Evolutionary conservation across 208 protist genomes (phyloP).

Genomic region (Trypanosoma congolense): DNA sequence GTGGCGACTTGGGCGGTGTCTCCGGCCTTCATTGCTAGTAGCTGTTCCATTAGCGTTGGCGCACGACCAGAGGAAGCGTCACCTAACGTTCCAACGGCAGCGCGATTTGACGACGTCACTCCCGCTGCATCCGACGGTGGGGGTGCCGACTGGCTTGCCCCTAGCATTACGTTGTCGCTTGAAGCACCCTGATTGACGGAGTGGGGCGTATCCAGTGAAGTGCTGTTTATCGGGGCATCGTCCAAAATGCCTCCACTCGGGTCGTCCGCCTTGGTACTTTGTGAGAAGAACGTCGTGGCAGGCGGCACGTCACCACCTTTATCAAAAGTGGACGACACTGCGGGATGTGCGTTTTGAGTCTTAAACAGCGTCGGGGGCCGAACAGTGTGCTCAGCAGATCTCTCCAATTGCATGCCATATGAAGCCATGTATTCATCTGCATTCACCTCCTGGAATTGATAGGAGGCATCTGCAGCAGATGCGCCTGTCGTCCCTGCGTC

Average conservation of each 20-base stretch:
- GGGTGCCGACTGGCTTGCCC: neutral
- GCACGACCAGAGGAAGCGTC: slow-evolving; percentile 4
- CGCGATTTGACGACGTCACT: neutral
- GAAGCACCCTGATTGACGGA: slow-evolving; percentile 8
- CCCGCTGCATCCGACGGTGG: neutral
- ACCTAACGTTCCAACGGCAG: slow-evolving; percentile 11
- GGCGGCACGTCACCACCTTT: slow-evolving; percentile 1
- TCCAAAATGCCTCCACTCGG: neutral
- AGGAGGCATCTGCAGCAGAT: slow-evolving; percentile 13
- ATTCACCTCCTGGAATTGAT: slow-evolving; percentile 32
- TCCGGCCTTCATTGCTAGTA: slow-evolving; percentile 54
- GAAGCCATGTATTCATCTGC: slow-evolving; percentile 35
- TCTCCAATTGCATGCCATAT: slow-evolving; percentile 74
- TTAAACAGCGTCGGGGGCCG: slow-evolving; percentile 20
- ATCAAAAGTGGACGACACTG: slow-evolving; percentile 1
- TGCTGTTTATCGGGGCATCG: neutral
- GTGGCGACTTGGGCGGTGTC: neutral
- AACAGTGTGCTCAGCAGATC: slow-evolving; percentile 25
- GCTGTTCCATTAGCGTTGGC: slow-evolving; percentile 54
- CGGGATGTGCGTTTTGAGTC: slow-evolving; percentile 4
- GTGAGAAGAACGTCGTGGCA: slow-evolving; percentile 20
- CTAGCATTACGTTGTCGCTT: slow-evolving; percentile 28
- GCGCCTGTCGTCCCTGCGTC: slow-evolving; percentile 9
- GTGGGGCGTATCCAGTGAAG: neutral
- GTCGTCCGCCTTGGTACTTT: neutral